Evolutionary conservation across 768 basidiomycete species (phyloP).

Genomic region (Coprinopsis sp.): DNA sequence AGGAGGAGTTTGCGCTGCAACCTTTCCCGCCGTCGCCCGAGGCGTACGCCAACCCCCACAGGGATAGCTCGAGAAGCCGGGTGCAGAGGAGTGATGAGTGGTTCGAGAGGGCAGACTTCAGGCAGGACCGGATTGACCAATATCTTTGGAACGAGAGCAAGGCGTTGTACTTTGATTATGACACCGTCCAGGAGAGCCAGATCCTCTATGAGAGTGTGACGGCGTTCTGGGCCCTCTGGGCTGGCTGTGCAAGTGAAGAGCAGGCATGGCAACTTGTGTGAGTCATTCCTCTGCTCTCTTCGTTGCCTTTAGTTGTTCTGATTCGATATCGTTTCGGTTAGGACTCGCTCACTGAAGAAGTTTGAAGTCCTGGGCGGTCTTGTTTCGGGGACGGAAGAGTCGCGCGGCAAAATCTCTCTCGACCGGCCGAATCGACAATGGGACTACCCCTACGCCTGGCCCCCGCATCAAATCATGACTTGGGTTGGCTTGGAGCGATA

Average conservation of each 20-base stretch:
- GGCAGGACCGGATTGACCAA: constrained; percentile 84
- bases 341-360: constrained; percentile 83
- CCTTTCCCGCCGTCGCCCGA: constrained; percentile 86
- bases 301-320: not conserved
- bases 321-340: constrained; percentile 31
- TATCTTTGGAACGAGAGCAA: constrained; percentile 97
- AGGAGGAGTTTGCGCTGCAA: constrained; percentile 86
- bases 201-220: constrained; percentile 97
- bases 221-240: constrained; percentile 94
- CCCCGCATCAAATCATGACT: constrained; percentile 97
- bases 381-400: constrained; percentile 95
- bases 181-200: constrained; percentile 87
- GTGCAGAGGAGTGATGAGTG: constrained; percentile 82
- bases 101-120: constrained; percentile 84
- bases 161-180: constrained; percentile 93
- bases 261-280: constrained; percentile 93
- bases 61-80: constrained; percentile 55
- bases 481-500: constrained; percentile 98
- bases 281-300: constrained; percentile 27
- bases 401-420: constrained; percentile 90
- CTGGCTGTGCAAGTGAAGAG: constrained; percentile 93
- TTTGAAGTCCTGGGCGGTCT: constrained; percentile 95
- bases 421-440: constrained; percentile 98
- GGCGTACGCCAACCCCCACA: constrained; percentile 57
- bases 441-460: constrained; percentile 92